Evolutionary conservation across 129 eudicot species (phyloP).

Genomic region (Ambrosia artemisiifolia): DNA sequence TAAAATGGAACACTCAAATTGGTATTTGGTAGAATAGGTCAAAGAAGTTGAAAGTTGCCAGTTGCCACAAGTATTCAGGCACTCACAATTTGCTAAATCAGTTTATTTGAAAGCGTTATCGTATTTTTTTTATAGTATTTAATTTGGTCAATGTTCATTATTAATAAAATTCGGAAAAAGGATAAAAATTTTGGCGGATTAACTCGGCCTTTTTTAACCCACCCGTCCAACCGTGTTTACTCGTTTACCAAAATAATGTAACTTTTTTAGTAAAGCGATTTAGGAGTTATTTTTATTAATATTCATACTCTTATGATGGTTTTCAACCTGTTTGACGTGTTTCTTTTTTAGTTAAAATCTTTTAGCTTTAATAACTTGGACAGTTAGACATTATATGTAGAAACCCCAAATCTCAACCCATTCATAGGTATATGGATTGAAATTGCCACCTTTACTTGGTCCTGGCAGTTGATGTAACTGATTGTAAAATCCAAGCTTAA

Average conservation of each 20-base stretch:
- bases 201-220: background rate
- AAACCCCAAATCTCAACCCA: background rate
- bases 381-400: background rate
- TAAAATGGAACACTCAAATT: background rate
- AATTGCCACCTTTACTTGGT: conserved; percentile 3
- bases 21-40: background rate
- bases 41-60: background rate
- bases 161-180: background rate
- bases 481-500: conserved; percentile 1
- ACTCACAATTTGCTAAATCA: background rate
- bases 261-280: background rate
- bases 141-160: background rate
- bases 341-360: too few species aligned
- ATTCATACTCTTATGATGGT: background rate
- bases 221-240: background rate
- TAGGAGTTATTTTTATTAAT: background rate
- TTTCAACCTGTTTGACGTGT: too few species aligned
- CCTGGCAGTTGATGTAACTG: background rate
- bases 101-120: background rate
- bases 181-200: background rate
- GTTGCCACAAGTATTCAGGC: background rate
- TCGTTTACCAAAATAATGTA: background rate
- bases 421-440: background rate
- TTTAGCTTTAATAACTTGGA: background rate
- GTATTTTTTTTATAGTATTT: background rate